A percentile compares a stretch with the other conserved stretches of the same genome.
Conservation (phyloP, 225 moss, liverwort and hornwort genomes). For the Marchantia polymorpha region DNA sequence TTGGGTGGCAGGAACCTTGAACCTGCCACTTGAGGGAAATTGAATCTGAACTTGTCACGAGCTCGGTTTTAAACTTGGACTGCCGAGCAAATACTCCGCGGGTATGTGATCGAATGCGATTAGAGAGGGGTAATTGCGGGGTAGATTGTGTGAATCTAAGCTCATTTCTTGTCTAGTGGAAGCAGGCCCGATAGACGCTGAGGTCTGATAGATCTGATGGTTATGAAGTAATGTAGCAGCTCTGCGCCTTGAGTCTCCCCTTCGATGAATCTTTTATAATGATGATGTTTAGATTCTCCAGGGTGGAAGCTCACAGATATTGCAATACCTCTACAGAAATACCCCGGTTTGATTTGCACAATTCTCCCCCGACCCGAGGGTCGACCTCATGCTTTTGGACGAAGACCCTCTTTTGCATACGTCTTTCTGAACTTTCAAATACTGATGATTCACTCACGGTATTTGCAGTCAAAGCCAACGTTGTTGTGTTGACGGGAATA, state of each 20-base stretch:
- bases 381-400: too few species aligned
- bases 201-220: not conserved
- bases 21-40: not conserved
- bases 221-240: not conserved
- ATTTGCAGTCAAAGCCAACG: too few species aligned
- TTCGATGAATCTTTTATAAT: not conserved
- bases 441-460: too few species aligned
- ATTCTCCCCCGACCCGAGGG: too few species aligned
- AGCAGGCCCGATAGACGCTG: not conserved
- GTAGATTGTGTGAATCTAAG: not conserved
- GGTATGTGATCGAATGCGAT: not conserved
- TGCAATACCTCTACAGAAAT: too few species aligned
- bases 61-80: conserved; percentile 3
- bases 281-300: too few species aligned
- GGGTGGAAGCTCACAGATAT: too few species aligned
- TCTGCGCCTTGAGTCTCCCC: not conserved
- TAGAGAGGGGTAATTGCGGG: not conserved
- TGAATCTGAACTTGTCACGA: not conserved
- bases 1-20: not conserved
- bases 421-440: too few species aligned
- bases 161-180: not conserved
- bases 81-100: not conserved
- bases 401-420: too few species aligned
- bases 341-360: too few species aligned
- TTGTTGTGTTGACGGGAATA: too few species aligned